Conservation (phyloP, 768 basidiomycete species). For the Auriscalpium orientale region DNA sequence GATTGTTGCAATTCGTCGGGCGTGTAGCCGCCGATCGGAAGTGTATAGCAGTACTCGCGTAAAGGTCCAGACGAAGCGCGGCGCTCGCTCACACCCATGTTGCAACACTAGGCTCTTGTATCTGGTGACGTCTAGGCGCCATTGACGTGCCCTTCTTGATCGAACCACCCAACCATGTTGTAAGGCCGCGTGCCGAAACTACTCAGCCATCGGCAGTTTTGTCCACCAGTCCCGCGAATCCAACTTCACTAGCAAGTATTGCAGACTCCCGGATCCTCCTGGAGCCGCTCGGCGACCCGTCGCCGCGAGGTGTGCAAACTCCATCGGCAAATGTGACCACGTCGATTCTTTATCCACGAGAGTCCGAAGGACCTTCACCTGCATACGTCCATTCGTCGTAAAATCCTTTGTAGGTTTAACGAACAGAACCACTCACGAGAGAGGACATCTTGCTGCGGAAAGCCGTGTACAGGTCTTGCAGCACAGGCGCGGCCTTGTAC, state of each 20-base stretch:
- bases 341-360: slow-evolving; percentile 42
- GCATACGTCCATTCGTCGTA: slow-evolving; percentile 1
- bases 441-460: slow-evolving; percentile 50
- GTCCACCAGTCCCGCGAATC: slow-evolving; percentile 4
- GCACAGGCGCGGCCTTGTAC: slow-evolving; percentile 49
- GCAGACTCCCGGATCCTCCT: slow-evolving; percentile 10
- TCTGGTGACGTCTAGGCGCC: too few species aligned
- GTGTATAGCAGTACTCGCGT: too few species aligned
- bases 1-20: too few species aligned
- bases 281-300: slow-evolving; percentile 5
- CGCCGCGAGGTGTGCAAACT: slow-evolving; percentile 10
- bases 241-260: slow-evolving; percentile 14
- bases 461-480: slow-evolving; percentile 45
- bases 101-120: too few species aligned
- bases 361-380: slow-evolving; percentile 52
- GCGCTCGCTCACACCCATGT: too few species aligned
- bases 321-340: slow-evolving; percentile 11
- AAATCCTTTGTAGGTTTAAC: not conserved
- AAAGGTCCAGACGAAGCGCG: too few species aligned
- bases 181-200: too few species aligned
- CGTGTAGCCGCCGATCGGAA: too few species aligned
- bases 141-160: too few species aligned
- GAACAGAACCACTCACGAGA: slow-evolving; percentile 38
- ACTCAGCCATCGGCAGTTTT: not conserved
- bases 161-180: too few species aligned